Conservation (phyloP, 2,329 filamentous ascomycete genomes). For the Calonectria hongkongensis region DNA sequence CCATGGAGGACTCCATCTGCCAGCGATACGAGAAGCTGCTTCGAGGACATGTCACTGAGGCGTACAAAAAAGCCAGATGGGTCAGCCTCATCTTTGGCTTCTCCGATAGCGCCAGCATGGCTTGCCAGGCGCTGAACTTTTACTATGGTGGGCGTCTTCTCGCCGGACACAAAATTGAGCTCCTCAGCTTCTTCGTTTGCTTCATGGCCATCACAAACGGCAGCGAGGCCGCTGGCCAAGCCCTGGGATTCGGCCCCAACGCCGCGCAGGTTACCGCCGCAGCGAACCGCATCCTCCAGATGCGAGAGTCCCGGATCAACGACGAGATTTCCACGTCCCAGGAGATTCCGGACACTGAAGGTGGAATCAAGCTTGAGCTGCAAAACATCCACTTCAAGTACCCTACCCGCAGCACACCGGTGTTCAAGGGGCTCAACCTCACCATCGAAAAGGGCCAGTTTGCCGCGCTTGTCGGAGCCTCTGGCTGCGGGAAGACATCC, state of each 20-base stretch:
- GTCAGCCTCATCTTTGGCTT: constrained; percentile 80
- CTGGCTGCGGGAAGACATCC: constrained; percentile 83
- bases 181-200: constrained; percentile 71
- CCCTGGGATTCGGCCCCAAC: constrained; percentile 80
- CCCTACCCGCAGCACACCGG: constrained; percentile 72
- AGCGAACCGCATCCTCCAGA: constrained; percentile 75
- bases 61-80: constrained; percentile 77
- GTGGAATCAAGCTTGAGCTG: constrained; percentile 74
- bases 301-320: constrained; percentile 65
- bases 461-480: constrained; percentile 81
- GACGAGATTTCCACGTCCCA: constrained; percentile 58
- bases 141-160: constrained; percentile 80
- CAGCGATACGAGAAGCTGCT: constrained; percentile 77
- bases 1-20: constrained; percentile 80
- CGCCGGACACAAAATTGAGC: constrained; percentile 67
- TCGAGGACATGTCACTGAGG: constrained; percentile 73
- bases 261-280: constrained; percentile 76
- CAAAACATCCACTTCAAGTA: constrained; percentile 76
- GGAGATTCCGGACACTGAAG: constrained; percentile 66
- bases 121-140: constrained; percentile 78
- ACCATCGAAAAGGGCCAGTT: constrained; percentile 82
- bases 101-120: constrained; percentile 79
- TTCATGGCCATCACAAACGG: constrained; percentile 82
- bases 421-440: constrained; percentile 78
- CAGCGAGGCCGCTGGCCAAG: constrained; percentile 79